Evolutionary conservation across 805 yeast genomes (phyloP), one percentile per base, ranked within the genome.

Genomic region (Candida coquimbonensis): DNA sequence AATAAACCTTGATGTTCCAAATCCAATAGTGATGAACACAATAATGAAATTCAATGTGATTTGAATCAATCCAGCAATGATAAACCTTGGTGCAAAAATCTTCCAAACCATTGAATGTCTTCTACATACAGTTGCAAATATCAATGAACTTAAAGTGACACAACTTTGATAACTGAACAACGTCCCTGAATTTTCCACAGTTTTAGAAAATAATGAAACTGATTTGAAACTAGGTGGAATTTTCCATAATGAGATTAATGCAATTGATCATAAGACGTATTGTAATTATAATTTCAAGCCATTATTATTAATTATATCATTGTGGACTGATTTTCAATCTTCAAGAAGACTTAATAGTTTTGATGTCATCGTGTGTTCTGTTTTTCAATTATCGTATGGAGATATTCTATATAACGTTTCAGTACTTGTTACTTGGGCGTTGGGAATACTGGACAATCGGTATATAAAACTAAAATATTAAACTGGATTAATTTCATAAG

Each of bases 51-150:
- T 77, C 19, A 72, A 70, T 17, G 77, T 69, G 3, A 87, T 65
- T 53, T 87, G 67, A 14, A 83, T 73, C 51, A 87, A 60, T 5
- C 84, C 89, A 36, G 91, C 89, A 56, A 88, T 73, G 86, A 91
- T 83, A n/a, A n/a, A n/a, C n/a, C 98, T 73, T 4, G 99, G 99
- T 1, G 97, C 97, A 68, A 93, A 93, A 33, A 93, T 86, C 67
- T 93, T 93, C 99, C 99, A 93, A 27, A 95, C 96, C 99, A 93
- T 91, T 53, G n/a, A n/a, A n/a, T n/a, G n/a, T n/a, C 98, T 75
- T 59, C 96, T 77, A 64, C 90, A 86, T 54, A 82, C 77, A 12
- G 88, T 81, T 0, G 96, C 89, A 73, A 89, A 88, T 11, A 85
- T 69, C 62, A 89, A 78, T 16, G 95, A 80, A 43, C 86, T 77